Conservation (phyloP, 2,329 filamentous ascomycete genomes). For the Penicillium sp. region DNA sequence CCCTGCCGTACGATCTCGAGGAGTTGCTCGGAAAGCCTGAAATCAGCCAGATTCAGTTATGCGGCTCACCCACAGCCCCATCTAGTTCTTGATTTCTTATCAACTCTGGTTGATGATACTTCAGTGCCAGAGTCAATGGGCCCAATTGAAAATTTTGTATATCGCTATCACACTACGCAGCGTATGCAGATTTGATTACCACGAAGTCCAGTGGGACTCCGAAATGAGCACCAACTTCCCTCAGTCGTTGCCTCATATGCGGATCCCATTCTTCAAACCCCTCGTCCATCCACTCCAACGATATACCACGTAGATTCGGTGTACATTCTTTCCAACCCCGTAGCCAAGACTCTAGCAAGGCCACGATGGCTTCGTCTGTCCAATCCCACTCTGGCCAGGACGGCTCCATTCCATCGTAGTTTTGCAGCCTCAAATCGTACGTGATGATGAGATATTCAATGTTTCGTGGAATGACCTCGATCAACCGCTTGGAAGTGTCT, state of each 20-base stretch:
- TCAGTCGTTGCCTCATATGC: not conserved
- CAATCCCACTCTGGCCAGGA: not conserved
- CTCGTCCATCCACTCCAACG: not conserved
- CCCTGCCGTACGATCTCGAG: not conserved
- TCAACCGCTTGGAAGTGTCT: not conserved
- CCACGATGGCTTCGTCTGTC: not conserved
- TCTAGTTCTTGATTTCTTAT: too few species aligned
- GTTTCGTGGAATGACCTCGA: conserved; percentile 12
- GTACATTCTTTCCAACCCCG: not conserved
- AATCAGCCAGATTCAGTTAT: not conserved
- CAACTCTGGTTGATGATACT: too few species aligned
- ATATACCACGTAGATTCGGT: not conserved
- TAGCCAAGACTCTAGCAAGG: not conserved
- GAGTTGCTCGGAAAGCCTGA: not conserved
- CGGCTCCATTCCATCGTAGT: not conserved
- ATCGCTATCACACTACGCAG: too few species aligned
- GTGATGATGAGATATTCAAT: conserved; percentile 15
- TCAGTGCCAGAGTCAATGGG: too few species aligned
- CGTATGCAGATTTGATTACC: too few species aligned
- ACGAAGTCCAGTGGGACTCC: not conserved
- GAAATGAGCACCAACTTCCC: not conserved
- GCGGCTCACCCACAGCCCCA: not conserved
- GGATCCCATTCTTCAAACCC: not conserved
- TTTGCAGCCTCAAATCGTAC: conserved; percentile 10
- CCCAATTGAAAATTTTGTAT: too few species aligned